These are phyloP conservation scores for Rubus parviflorus DNA, from an alignment of 306 rosid genomes.

Conservation along the genomic window DNA sequence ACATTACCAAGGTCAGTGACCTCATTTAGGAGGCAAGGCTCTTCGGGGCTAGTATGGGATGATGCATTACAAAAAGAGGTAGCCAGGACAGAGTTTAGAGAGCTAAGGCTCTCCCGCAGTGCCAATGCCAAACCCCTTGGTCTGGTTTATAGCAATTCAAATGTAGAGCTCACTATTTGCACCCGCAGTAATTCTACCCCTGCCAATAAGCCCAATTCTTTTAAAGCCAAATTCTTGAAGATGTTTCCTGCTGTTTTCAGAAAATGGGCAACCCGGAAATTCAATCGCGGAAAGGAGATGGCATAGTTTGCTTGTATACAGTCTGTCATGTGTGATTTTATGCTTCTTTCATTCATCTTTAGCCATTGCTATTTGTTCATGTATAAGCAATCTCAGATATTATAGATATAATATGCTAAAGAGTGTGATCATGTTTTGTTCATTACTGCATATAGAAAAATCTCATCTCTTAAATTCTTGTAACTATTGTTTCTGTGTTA, in stretches of 20 bases:
- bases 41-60: slow-evolving; percentile 34
- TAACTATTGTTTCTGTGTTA: neutral
- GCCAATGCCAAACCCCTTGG: slow-evolving; percentile 23
- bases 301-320: neutral
- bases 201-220: neutral
- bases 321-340: neutral
- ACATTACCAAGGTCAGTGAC: slow-evolving; percentile 32
- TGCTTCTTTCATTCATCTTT: neutral
- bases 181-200: neutral
- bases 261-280: slow-evolving; percentile 7
- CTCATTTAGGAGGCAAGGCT: slow-evolving; percentile 42
- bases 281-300: neutral
- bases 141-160: neutral
- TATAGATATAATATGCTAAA: neutral
- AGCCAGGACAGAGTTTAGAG: slow-evolving; percentile 12
- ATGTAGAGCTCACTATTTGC: neutral
- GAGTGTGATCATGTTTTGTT: neutral
- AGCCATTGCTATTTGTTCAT: neutral
- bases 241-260: neutral
- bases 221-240: slow-evolving; percentile 1
- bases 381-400: neutral
- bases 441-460: neutral
- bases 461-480: neutral
- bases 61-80: slow-evolving; percentile 16
- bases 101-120: slow-evolving; percentile 18